Evolutionary conservation across 495 filamentous ascomycete genomes (phyloP).

Genomic region (Aspergillus haitiensis): DNA sequence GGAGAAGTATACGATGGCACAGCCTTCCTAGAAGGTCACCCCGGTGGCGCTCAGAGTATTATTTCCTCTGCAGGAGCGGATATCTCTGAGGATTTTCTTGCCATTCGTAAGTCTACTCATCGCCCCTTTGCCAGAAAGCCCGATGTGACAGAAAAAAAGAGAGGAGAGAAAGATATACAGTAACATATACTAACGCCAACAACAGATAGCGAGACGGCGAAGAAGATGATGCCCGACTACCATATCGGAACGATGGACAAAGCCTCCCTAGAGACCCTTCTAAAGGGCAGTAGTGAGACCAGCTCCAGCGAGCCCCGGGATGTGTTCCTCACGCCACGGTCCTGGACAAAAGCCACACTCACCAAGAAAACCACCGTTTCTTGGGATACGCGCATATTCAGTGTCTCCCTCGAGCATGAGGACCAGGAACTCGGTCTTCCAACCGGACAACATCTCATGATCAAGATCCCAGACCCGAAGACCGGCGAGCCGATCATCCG

Average conservation of each 20-base stretch:
- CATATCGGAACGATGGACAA: slow-evolving; percentile 79
- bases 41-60: slow-evolving; percentile 88
- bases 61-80: slow-evolving; percentile 80
- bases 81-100: slow-evolving; percentile 90
- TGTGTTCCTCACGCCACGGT: slow-evolving; percentile 68
- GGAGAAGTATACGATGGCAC: slow-evolving; percentile 94
- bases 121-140: neutral
- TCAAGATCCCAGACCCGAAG: slow-evolving; percentile 70
- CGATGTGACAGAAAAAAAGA: neutral
- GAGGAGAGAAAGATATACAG: neutral
- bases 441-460: slow-evolving; percentile 85
- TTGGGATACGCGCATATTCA: slow-evolving; percentile 81
- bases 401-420: slow-evolving; percentile 73
- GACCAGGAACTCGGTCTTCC: slow-evolving; percentile 76
- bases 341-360: slow-evolving; percentile 71
- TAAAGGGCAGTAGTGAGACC: slow-evolving; percentile 25
- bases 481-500: slow-evolving; percentile 74
- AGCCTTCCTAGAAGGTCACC: slow-evolving; percentile 78
- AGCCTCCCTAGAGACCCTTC: slow-evolving; percentile 54
- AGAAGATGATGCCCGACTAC: slow-evolving; percentile 85
- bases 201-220: slow-evolving; percentile 86
- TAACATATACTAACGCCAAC: slow-evolving; percentile 9
- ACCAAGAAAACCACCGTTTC: slow-evolving; percentile 65
- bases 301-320: slow-evolving; percentile 44
- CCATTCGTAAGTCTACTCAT: slow-evolving; percentile 68